Evolutionary conservation across 2,329 filamentous ascomycete genomes (phyloP), one percentile per base, ranked within the genome.

Genomic region (Alternaria gansuensis): DNA sequence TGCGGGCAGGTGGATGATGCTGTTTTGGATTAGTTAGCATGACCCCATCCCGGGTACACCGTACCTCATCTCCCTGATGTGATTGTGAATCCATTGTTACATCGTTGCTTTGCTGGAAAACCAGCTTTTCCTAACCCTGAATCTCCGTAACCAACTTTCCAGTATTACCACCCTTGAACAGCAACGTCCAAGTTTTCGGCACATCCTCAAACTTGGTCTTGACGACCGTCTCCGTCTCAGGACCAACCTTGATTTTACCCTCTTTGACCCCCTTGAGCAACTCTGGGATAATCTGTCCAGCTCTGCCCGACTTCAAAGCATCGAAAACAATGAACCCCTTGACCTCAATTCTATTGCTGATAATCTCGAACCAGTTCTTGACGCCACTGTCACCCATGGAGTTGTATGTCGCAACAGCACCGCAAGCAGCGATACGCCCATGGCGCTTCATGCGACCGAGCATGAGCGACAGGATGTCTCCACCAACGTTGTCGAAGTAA

Each of bases 401-500:
- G 64, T 82, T 82, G 68, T 83, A 83, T 5, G 69, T 71, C 3
- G 76, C 66, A 29, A 83, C 77, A 5, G 78, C 75, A 9, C 81
- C 81, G 62, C 80, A 82, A 0, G 79, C 76, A 3, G 78, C 76
- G 8, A 82, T 72, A 7, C 78, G 74, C 1, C 81, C 81, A 43
- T 72, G 62, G 21, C 69, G 72, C 71, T 78, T 78, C 64, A 82
- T 73, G 36, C 78, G 76, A 24, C 72, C 67, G 13, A 84, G 72
- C 75, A 81, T 80, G 33, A 81, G 68, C 55, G 83, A 81, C 44
- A 84, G 72, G 36, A 83, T 80, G 29, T 76, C 70, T 4, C 82
- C 82, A 6, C 82, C 82, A 3, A 83, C 81, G 59, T 84, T 84
- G 66, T 84, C 82, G 54, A 81, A 83, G 65, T 81, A 84, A 7